A percentile compares a stretch with the other conserved stretches of the same genome.
These are phyloP conservation scores for Cucurbita maxima DNA, from an alignment of 306 rosid genomes.

Conservation along the genomic window DNA sequence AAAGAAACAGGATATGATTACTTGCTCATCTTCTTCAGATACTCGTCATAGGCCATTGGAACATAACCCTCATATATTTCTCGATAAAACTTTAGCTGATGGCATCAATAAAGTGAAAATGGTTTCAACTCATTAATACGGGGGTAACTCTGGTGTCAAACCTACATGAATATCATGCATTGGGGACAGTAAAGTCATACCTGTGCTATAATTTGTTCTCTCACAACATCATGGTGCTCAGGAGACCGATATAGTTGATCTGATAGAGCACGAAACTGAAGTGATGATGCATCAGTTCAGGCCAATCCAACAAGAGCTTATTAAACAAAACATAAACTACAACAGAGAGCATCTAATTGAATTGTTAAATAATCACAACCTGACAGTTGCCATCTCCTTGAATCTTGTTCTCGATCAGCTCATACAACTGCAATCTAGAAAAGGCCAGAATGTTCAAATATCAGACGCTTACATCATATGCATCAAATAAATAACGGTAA, in stretches of 20 bases:
- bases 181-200: conserved; percentile 14
- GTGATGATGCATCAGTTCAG: conserved; percentile 13
- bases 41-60: conserved; percentile 66
- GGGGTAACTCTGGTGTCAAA: neutral
- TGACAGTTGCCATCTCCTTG: conserved; percentile 97
- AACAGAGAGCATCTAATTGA: neutral
- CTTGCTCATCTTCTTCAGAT: conserved; percentile 82
- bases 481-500: neutral
- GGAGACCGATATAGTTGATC: conserved; percentile 91
- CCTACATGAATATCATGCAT: neutral
- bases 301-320: neutral
- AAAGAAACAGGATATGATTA: conserved; percentile 12
- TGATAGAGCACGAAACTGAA: conserved; percentile 87
- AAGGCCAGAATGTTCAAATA: conserved; percentile 12
- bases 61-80: conserved; percentile 65
- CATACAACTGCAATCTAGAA: conserved; percentile 69
- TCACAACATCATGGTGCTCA: conserved; percentile 60
- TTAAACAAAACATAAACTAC: neutral
- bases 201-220: conserved; percentile 75
- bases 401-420: conserved; percentile 68
- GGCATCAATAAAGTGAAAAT: conserved; percentile 4
- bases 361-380: conserved; percentile 29
- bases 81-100: conserved; percentile 47
- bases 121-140: neutral
- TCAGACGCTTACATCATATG: conserved; percentile 9